Evolutionary conservation across 2,329 filamentous ascomycete species (phyloP), one percentile per base, ranked within the genome.

Genomic region (Laburnicola sp.): DNA sequence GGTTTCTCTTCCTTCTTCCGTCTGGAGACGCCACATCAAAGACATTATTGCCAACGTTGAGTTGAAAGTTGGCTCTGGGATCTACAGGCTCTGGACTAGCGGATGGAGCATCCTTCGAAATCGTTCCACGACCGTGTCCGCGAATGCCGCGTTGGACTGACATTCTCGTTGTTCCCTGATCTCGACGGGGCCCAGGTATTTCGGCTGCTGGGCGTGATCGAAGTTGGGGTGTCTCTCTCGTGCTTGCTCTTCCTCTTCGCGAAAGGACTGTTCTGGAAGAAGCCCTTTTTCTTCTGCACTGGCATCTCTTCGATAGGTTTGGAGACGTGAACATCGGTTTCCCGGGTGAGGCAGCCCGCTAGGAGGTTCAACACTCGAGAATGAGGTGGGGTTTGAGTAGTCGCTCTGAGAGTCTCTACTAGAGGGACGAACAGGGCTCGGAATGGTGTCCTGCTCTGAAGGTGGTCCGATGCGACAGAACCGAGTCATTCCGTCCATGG

Each of bases 401-500:
- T 97, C 93, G 73, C 93, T 97, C 61, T 89, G 86, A 42, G 90
- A 94, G 65, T 96, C 92, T 58, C 89, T 85, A 70, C 91, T 96
- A 10, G 87, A 87, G 40, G 91, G 90, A 39, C 91, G 83, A 43
- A 83, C 85, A 23, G 86, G 83, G 55, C 84, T 87, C 37, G 82
- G 85, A 22, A 82, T 81, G 4, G 86, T 87, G 74, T 81, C 91
- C 73, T 75, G 83, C 75, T 86, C 85, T n/a, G 85, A 87, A 43
- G 81, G 81, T 34, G 86, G 82, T 3, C 86, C 88, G 34, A 89
- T 86, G 53, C 91, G 86, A 74, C 93, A 97, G 56, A 97, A 87
- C 84, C 97, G 96, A 0, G 93, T 97, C 91, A 97, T 97, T 3
- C 92, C 93, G 69, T 97, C 93, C 72, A 88, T 84, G 0, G 93